phyloP scores from a whole-genome alignment of 2,329 filamentous ascomycete species.

The Trichoderma arundinaceum region DNA sequence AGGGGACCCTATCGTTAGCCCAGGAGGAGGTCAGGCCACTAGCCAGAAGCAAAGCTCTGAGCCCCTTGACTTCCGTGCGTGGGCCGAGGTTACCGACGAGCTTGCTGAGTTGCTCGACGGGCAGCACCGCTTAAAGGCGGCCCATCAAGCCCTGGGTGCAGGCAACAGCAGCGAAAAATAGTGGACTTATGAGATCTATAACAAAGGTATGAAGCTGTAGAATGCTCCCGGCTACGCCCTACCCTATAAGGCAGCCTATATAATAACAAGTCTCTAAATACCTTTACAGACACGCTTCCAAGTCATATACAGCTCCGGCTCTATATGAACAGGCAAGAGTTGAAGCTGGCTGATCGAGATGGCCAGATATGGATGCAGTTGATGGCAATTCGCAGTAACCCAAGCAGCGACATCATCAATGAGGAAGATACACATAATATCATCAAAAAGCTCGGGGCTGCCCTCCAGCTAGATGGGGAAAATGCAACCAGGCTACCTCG shows the following conservation, averaged over 20 bases:
- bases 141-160: neutral
- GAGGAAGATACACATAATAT: neutral
- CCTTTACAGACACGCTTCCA: neutral
- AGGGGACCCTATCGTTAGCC: neutral
- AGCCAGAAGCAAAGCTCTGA: neutral
- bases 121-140: neutral
- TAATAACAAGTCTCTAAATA: neutral
- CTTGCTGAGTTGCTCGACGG: neutral
- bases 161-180: neutral
- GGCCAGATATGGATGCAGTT: neutral
- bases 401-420: neutral
- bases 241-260: no score
- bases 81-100: neutral
- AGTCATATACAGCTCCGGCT: neutral
- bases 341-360: neutral
- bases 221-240: neutral
- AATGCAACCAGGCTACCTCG: neutral
- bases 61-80: neutral
- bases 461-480: neutral
- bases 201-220: neutral
- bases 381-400: neutral
- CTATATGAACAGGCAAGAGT: neutral
- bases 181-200: neutral
- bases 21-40: neutral
- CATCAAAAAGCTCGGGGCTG: neutral